Evolutionary conservation across 306 rosid species (phyloP).

Genomic region (Trichosanthes cucumerina): DNA sequence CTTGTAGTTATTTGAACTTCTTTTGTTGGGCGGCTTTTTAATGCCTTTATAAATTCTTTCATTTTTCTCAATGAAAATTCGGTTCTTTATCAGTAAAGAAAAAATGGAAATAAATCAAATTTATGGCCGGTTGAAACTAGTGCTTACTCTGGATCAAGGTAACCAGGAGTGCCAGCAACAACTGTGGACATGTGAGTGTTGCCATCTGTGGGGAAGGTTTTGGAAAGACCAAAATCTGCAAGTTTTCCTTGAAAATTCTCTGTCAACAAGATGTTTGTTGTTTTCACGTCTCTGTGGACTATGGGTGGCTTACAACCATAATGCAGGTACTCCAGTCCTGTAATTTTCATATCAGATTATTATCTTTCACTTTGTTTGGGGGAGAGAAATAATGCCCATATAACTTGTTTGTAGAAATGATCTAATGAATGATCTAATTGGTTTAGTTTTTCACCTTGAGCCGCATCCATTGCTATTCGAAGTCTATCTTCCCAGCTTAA

Average conservation of each 20-base stretch:
- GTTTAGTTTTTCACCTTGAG: slow-evolving; percentile 19
- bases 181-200: slow-evolving; percentile 19
- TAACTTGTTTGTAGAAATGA: background rate
- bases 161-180: slow-evolving; percentile 24
- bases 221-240: slow-evolving; percentile 33
- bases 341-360: background rate
- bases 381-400: background rate
- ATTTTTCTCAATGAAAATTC: background rate
- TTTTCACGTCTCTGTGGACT: slow-evolving; percentile 29
- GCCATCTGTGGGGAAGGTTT: slow-evolving; percentile 5
- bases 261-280: slow-evolving; percentile 23
- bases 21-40: background rate
- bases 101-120: background rate
- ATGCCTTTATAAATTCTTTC: background rate
- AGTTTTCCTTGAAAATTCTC: slow-evolving; percentile 23
- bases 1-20: background rate
- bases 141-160: slow-evolving; percentile 28
- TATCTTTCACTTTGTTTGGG: background rate
- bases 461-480: slow-evolving; percentile 28
- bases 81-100: background rate
- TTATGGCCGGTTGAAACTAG: background rate
- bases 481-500: slow-evolving; percentile 31
- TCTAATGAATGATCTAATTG: background rate
- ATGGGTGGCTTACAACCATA: slow-evolving; percentile 38
- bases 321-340: slow-evolving; percentile 52